These are phyloP conservation scores for Solanum sparsipilum DNA, from an alignment of 257 asterid species.

Conservation along the genomic window DNA sequence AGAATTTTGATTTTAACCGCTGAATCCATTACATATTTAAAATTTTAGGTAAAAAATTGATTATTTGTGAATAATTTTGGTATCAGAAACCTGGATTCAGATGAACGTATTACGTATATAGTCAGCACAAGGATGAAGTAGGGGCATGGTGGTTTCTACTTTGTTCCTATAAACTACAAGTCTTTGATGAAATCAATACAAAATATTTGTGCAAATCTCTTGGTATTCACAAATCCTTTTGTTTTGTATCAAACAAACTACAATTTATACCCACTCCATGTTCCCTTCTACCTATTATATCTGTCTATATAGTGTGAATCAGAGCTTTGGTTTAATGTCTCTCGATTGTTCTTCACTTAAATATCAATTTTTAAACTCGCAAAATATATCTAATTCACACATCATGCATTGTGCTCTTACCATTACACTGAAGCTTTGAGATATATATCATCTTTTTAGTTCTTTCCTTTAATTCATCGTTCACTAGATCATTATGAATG, in stretches of 20 bases:
- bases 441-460: neutral
- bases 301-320: neutral
- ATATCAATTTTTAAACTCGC: neutral
- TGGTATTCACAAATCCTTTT: neutral
- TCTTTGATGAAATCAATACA: neutral
- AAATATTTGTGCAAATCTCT: neutral
- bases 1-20: neutral
- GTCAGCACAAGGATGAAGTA: neutral
- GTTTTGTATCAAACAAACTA: neutral
- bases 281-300: neutral
- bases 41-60: neutral
- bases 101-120: neutral
- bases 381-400: neutral
- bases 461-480: neutral
- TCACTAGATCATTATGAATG: neutral
- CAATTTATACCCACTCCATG: neutral
- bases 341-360: neutral
- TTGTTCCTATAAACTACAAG: constrained; percentile 8
- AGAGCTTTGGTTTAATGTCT: neutral
- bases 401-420: neutral
- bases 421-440: neutral
- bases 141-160: neutral
- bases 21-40: neutral
- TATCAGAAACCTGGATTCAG: neutral
- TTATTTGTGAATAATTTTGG: neutral